Conservation (phyloP, 106 monocot species). For the Amphibolis antarctica region DNA sequence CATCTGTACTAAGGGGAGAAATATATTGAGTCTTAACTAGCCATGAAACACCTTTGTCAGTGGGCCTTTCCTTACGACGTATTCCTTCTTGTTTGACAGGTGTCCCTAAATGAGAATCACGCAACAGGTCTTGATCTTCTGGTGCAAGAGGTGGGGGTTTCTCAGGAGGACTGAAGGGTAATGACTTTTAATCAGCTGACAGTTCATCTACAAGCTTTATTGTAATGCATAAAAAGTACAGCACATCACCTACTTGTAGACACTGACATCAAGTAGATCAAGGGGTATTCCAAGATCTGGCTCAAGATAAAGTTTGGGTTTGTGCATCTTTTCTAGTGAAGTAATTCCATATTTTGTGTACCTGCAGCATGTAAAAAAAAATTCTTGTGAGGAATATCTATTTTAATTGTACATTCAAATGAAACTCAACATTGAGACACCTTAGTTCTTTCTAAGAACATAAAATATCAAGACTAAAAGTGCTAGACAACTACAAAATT, state of each 20-base stretch:
- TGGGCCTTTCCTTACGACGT: constrained; percentile 69
- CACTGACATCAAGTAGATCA: constrained; percentile 77
- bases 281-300: constrained; percentile 95
- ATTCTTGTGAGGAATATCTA: too few species aligned
- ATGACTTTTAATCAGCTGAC: neutral
- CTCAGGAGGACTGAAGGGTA: constrained; percentile 32
- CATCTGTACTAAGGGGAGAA: constrained; percentile 71
- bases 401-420: neutral
- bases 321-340: constrained; percentile 76
- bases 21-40: constrained; percentile 98
- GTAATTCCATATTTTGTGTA: constrained; percentile 78
- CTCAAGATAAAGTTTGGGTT: constrained; percentile 67
- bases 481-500: neutral
- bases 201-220: neutral
- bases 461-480: neutral
- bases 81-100: constrained; percentile 88
- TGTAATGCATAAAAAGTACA: neutral
- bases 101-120: constrained; percentile 60
- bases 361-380: constrained; percentile 13
- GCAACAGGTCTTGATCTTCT: constrained; percentile 81
- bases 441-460: neutral
- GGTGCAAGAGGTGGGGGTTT: constrained; percentile 42
- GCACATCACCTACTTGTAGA: constrained; percentile 63
- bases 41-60: constrained; percentile 88
- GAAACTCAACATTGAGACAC: neutral